These are phyloP conservation scores for Aspergillus candidus DNA, from an alignment of 2,329 filamentous ascomycete genomes.

Conservation along the genomic window DNA sequence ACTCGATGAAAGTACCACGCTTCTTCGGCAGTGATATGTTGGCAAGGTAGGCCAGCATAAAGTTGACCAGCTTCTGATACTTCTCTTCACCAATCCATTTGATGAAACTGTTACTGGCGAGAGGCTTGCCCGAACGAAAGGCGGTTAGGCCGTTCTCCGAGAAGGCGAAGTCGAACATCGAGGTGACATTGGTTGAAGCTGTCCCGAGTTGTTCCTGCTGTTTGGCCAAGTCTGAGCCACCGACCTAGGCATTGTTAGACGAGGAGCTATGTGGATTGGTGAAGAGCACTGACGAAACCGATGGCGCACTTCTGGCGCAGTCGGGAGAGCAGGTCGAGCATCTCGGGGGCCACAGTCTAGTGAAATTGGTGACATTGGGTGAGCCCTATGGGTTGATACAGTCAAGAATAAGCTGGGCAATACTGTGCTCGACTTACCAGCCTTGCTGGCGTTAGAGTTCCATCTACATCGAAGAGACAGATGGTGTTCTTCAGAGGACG, in stretches of 20 bases:
- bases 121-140: conserved; percentile 70
- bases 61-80: conserved; percentile 58
- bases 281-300: conserved; percentile 23
- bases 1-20: conserved; percentile 62
- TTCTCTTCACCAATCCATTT: conserved; percentile 78
- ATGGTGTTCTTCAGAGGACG: conserved; percentile 90
- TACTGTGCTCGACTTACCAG: conserved; percentile 46
- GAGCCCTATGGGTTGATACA: conserved; percentile 1
- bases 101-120: conserved; percentile 83
- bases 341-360: conserved; percentile 68
- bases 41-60: conserved; percentile 55
- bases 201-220: conserved; percentile 93
- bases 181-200: conserved; percentile 61
- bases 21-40: conserved; percentile 57
- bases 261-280: not conserved
- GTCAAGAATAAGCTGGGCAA: not conserved
- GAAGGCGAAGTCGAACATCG: conserved; percentile 96
- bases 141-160: conserved; percentile 93
- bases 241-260: conserved; percentile 47
- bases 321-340: conserved; percentile 69
- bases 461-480: conserved; percentile 93
- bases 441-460: conserved; percentile 78
- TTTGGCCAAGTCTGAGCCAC: conserved; percentile 85
- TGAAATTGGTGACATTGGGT: not conserved
- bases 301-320: conserved; percentile 58